phyloP scores from a whole-genome alignment of 1,284 basidiomycete genomes.

The Tilletia setariae region DNA sequence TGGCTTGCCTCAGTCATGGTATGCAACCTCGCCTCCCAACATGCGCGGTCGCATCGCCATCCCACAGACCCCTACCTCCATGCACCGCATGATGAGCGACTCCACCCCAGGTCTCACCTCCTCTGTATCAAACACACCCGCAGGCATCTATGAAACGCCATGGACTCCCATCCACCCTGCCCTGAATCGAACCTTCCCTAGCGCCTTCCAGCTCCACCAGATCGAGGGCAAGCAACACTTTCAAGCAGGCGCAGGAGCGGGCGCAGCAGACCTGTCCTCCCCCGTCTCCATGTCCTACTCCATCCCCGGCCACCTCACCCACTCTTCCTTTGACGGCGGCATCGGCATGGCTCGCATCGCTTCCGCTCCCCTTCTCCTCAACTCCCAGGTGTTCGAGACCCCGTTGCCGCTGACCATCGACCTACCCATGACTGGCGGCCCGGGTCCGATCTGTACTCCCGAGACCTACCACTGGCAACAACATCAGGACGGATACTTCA shows the following conservation, averaged over 20 bases:
- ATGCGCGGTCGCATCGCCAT: neutral
- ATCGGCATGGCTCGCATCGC: conserved; percentile 3
- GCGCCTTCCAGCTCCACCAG: too few species aligned
- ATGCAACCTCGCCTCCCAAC: neutral
- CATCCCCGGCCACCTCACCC: too few species aligned
- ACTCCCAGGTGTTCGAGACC: neutral
- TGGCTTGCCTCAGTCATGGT: neutral
- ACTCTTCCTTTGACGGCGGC: neutral
- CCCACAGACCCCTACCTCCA: neutral
- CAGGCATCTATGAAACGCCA: neutral
- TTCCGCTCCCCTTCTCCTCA: neutral
- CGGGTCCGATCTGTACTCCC: neutral
- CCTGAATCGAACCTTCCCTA: neutral
- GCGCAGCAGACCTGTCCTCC: neutral
- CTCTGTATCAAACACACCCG: neutral
- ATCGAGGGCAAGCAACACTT: too few species aligned
- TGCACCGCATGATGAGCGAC: neutral
- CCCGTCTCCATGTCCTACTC: neutral
- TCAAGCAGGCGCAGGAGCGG: too few species aligned
- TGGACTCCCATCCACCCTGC: conserved; percentile 3
- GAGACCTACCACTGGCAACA: neutral
- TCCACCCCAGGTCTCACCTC: neutral
- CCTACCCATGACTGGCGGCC: neutral
- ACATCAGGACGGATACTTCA: conserved; percentile 10
- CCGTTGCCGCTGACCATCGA: neutral